Evolutionary conservation across 129 eudicot species (phyloP), one percentile per base, ranked within the genome.

Genomic region (Solidago caesia): DNA sequence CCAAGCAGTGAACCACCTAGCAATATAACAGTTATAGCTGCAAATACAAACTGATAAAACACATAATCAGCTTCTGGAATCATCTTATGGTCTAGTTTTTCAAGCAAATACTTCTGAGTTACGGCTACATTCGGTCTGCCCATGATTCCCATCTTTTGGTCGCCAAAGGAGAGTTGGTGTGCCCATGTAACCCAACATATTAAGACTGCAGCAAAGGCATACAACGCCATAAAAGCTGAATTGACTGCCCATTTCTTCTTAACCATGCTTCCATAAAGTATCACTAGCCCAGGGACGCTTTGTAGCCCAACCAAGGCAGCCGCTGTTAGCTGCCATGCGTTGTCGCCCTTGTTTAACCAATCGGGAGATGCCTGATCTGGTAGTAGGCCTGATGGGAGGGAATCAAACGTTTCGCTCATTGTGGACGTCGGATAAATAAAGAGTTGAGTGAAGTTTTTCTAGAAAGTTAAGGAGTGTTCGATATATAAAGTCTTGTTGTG

Each of bases 231-330:
- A 70, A 90, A 90, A 39, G 96, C 94, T 0, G 96, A 90, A 59
- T 89, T 89, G 9, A 89, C 96, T 0, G 92, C 96, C 96, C 96
- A 89, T 81, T 89, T 89, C 46, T 90, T 88, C 87, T 90, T 90
- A 6, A 90, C 96, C 91, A 90, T 90, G 87, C 89, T 84, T 11
- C 96, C 96, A 58, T 90, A 90, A 5, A 90, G 84, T 25, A 90
- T 90, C 15, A 90, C 96, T 3, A 90, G 94, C 55, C 96, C 96
- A 0, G 96, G 96, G 27, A 90, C 87, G 46, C 96, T 90, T 72
- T 90, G 96, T 8, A 90, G 84, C 13, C 96, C 91, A 0, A 90
- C 96, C 85, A 90, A 69, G 53, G 96, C 68, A 2, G 96, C 86
- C 15, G 96, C 89, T 0, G 86, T 88, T 33, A 90, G 81, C 56